Percentiles rank a stretch among this genome's conserved stretches.
Evolutionary conservation across 768 basidiomycete genomes (phyloP).

Genomic region (Tephrocybe rancida): DNA sequence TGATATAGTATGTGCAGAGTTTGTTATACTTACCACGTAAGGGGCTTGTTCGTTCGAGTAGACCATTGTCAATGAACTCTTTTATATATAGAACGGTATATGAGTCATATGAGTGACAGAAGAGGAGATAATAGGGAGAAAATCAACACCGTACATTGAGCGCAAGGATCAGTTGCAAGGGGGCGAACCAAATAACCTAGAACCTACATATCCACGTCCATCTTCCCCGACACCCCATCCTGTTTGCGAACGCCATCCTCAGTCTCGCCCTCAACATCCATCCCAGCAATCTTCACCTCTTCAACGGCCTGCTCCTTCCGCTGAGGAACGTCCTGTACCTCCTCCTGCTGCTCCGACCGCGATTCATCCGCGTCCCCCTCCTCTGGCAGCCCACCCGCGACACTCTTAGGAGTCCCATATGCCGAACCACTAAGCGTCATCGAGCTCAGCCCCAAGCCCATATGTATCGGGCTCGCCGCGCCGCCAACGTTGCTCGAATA

Average conservation of each 20-base stretch:
- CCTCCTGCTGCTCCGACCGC: constrained; percentile 2
- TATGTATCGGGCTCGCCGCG: constrained; percentile 25
- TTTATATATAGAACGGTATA: too few relatives aligned
- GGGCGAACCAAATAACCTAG: too few relatives aligned
- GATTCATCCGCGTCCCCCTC: constrained; percentile 15
- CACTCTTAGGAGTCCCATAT: constrained; percentile 27
- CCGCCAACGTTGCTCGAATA: constrained; percentile 3
- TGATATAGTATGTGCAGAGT: too few relatives aligned
- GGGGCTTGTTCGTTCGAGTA: too few relatives aligned
- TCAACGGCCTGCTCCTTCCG: constrained; percentile 21
- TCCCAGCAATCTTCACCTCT: constrained; percentile 29
- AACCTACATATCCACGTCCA: constrained; percentile 29
- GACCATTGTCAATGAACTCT: too few relatives aligned
- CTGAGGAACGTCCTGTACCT: constrained; percentile 9
- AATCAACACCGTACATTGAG: too few relatives aligned
- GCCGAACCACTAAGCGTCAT: constrained; percentile 18
- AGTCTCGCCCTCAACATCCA: constrained; percentile 16
- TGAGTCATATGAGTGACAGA: too few relatives aligned
- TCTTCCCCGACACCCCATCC: constrained; percentile 18
- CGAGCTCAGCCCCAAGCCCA: constrained; percentile 28
- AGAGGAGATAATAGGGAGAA: too few relatives aligned
- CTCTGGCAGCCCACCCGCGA: constrained; percentile 19
- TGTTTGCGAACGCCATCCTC: constrained; percentile 9
- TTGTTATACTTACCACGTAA: too few relatives aligned
- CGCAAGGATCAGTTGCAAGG: too few relatives aligned